Percentiles rank a stretch among this genome's conserved stretches.
Evolutionary conservation across 208 protist species (phyloP).

Genomic region (Acanthamoeba culbertsoni): DNA sequence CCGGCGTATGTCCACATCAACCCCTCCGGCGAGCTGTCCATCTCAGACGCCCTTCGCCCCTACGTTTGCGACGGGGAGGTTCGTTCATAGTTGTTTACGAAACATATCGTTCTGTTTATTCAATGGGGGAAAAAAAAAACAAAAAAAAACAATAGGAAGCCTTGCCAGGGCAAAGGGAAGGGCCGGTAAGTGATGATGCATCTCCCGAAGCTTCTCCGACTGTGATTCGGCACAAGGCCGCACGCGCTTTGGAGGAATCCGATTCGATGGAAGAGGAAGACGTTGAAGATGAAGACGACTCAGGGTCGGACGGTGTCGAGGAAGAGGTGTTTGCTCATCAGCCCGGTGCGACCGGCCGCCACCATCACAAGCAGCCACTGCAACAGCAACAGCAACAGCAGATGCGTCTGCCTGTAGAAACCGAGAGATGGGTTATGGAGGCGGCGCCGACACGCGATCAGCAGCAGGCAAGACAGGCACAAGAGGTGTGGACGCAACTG

Average conservation of each 20-base stretch:
- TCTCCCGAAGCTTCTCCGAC: not conserved
- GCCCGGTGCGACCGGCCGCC: not conserved
- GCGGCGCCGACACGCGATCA: not conserved
- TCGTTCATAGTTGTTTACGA: not conserved
- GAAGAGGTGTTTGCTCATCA: not conserved
- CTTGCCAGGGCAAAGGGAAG: not conserved
- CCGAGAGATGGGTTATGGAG: slow-evolving; percentile 29
- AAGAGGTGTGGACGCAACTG: slow-evolving; percentile 50
- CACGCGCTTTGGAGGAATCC: not conserved
- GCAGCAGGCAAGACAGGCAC: slow-evolving; percentile 10
- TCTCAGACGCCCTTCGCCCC: not conserved
- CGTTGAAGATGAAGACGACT: not conserved
- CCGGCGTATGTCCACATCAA: not conserved
- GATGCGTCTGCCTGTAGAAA: not conserved
- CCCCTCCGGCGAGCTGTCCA: not conserved
- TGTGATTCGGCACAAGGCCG: not conserved
- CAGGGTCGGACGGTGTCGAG: not conserved
- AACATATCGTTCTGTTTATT: not conserved
- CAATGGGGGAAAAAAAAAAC: not conserved
- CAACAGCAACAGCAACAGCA: not conserved
- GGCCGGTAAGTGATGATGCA: not conserved
- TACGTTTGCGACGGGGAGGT: slow-evolving; percentile 1
- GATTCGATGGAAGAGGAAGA: not conserved
- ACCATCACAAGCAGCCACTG: not conserved
- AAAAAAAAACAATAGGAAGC: not conserved